Evolutionary conservation across 208 protist species (phyloP).

Genomic region (Kentomonas sorsogonicus): DNA sequence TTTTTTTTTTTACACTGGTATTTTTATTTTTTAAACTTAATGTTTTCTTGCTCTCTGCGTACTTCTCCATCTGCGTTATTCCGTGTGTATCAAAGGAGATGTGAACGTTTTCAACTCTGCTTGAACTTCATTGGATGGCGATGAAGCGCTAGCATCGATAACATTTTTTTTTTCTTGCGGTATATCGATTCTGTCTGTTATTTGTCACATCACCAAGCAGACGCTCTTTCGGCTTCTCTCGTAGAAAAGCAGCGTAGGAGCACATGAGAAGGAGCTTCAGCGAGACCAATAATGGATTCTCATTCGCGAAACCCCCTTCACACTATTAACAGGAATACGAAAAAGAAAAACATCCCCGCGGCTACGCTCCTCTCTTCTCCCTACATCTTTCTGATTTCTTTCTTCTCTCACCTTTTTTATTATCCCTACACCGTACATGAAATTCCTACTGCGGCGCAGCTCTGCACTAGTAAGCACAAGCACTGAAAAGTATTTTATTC

Average conservation of each 20-base stretch:
- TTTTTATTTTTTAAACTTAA: constrained; percentile 9
- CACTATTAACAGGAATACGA: too few relatives aligned
- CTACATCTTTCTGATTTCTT: background rate
- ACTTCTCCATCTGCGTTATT: constrained; percentile 10
- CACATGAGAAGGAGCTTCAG: too few relatives aligned
- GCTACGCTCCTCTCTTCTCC: background rate
- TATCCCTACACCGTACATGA: background rate
- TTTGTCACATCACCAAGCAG: background rate
- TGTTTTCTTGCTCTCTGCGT: background rate
- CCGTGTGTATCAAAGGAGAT: too few relatives aligned
- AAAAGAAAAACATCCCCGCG: background rate
- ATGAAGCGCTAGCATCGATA: too few relatives aligned
- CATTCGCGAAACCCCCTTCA: too few relatives aligned
- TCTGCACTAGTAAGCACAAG: background rate
- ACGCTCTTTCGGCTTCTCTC: too few relatives aligned
- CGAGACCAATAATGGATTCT: constrained; percentile 9
- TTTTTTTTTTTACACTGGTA: constrained; percentile 10
- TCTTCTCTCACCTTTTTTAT: background rate
- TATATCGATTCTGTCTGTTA: background rate
- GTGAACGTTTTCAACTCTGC: too few relatives aligned
- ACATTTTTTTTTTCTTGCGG: background rate
- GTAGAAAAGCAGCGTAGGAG: too few relatives aligned
- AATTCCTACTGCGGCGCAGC: background rate
- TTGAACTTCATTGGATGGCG: too few relatives aligned
- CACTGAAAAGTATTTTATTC: too few relatives aligned